Conservation (phyloP, 2,329 filamentous ascomycete species). For the Hyphodiscus sp. region DNA sequence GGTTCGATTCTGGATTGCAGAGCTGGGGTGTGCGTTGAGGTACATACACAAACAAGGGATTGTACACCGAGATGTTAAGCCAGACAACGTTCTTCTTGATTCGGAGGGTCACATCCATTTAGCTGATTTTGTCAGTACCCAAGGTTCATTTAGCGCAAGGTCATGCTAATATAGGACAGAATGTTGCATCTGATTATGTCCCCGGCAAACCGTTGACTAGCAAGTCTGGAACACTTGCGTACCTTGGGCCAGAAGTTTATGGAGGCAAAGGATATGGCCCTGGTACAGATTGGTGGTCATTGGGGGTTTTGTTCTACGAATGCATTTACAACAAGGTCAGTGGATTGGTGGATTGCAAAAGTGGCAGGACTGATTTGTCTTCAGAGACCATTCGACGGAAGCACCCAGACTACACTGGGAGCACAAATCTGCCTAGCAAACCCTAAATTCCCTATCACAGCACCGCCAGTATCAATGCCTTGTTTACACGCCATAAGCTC, state of each 20-base stretch:
- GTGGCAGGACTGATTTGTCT: slow-evolving; percentile 5
- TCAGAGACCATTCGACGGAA: slow-evolving; percentile 88
- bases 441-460: slow-evolving; percentile 87
- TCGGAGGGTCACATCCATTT: slow-evolving; percentile 91
- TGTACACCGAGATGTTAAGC: slow-evolving; percentile 86
- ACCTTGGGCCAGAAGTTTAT: slow-evolving; percentile 94
- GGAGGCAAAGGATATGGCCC: slow-evolving; percentile 80
- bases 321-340: slow-evolving; percentile 97
- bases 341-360: slow-evolving; percentile 1
- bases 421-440: slow-evolving; percentile 74
- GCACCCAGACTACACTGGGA: slow-evolving; percentile 73
- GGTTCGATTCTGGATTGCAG: slow-evolving; percentile 93
- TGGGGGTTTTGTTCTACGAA: slow-evolving; percentile 97
- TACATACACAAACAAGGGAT: slow-evolving; percentile 84
- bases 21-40: slow-evolving; percentile 82
- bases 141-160: not conserved
- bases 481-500: slow-evolving; percentile 86
- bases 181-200: slow-evolving; percentile 90
- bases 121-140: slow-evolving; percentile 78
- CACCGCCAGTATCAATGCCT: slow-evolving; percentile 78
- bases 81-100: slow-evolving; percentile 84
- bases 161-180: slow-evolving; percentile 49
- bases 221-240: slow-evolving; percentile 94
- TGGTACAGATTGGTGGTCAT: slow-evolving; percentile 96
- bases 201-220: slow-evolving; percentile 79